Conservation (phyloP, 306 rosid species). For the Dryas alaskensis region DNA sequence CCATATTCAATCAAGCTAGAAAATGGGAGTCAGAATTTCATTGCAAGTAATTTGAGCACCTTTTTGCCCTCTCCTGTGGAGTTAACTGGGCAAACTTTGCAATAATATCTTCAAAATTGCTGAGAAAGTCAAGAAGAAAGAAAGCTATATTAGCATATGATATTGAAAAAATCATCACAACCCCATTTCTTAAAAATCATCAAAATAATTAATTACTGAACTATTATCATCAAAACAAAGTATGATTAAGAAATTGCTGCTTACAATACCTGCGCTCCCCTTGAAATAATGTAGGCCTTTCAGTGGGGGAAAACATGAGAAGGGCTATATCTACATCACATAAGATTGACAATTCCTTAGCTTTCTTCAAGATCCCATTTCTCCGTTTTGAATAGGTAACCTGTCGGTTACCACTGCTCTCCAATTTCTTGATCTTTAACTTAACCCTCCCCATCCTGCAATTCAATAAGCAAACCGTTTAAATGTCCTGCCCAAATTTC, state of each 20-base stretch:
- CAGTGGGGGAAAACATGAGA: constrained; percentile 86
- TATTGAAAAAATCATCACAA: background rate
- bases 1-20: constrained; percentile 22
- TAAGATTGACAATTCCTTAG: constrained; percentile 63
- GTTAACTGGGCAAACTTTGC: constrained; percentile 63
- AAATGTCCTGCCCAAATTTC: constrained; percentile 1
- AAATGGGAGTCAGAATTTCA: background rate
- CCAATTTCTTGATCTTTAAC: constrained; percentile 74
- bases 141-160: constrained; percentile 7
- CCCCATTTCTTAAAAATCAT: background rate
- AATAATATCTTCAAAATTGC: constrained; percentile 62
- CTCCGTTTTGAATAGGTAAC: constrained; percentile 70
- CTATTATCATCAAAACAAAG: background rate
- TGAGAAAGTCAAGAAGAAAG: constrained; percentile 13
- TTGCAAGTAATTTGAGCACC: constrained; percentile 36
- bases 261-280: constrained; percentile 62
- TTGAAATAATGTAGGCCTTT: constrained; percentile 55
- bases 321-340: constrained; percentile 66
- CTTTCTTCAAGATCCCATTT: constrained; percentile 75
- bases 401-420: constrained; percentile 64
- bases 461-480: constrained; percentile 21
- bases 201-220: too few relatives aligned
- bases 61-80: constrained; percentile 78
- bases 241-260: background rate
- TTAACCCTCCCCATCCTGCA: constrained; percentile 87